A percentile compares a stretch with the other conserved stretches of the same genome.
phyloP scores from a whole-genome alignment of 768 basidiomycete species.

The Leccinum subtestaceum region DNA sequence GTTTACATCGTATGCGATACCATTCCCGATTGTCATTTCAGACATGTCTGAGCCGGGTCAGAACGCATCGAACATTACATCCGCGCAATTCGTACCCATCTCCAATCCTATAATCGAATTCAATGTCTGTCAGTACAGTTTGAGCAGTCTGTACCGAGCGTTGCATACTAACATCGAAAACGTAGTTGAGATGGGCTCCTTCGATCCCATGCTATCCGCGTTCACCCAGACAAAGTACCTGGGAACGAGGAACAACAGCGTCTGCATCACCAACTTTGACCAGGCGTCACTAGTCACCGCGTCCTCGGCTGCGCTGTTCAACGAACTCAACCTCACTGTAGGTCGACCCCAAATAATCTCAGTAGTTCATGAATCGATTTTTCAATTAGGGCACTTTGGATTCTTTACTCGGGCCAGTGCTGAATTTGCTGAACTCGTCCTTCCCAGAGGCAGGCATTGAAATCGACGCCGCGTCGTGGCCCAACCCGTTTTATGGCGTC shows the following conservation, averaged over 20 bases:
- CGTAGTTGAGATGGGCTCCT: slow-evolving; percentile 41
- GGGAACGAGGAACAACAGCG: slow-evolving; percentile 35
- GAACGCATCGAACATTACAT: slow-evolving; percentile 19
- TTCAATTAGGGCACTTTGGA: slow-evolving; percentile 11
- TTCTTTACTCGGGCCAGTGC: slow-evolving; percentile 10
- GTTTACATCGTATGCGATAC: slow-evolving; percentile 35
- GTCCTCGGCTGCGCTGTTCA: slow-evolving; percentile 39
- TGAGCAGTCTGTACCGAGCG: not conserved
- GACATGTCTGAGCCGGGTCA: slow-evolving; percentile 26
- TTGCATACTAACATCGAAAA: not conserved
- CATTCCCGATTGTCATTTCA: slow-evolving; percentile 40
- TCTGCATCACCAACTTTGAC: slow-evolving; percentile 36
- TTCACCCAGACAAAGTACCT: slow-evolving; percentile 45
- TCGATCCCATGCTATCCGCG: slow-evolving; percentile 42
- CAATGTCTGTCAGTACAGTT: slow-evolving; percentile 30
- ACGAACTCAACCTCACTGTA: slow-evolving; percentile 28
- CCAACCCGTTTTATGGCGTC: slow-evolving; percentile 39
- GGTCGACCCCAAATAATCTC: too few species aligned
- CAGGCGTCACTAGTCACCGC: slow-evolving; percentile 38
- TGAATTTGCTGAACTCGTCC: slow-evolving; percentile 17
- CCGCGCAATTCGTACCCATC: slow-evolving; percentile 27
- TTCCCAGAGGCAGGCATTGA: slow-evolving; percentile 27
- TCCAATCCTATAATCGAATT: slow-evolving; percentile 36
- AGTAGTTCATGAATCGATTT: not conserved
- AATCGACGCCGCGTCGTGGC: slow-evolving; percentile 32